Base-by-base conservation (phyloP, 257 asterid genomes). In the Primulina eburnea region DNA sequence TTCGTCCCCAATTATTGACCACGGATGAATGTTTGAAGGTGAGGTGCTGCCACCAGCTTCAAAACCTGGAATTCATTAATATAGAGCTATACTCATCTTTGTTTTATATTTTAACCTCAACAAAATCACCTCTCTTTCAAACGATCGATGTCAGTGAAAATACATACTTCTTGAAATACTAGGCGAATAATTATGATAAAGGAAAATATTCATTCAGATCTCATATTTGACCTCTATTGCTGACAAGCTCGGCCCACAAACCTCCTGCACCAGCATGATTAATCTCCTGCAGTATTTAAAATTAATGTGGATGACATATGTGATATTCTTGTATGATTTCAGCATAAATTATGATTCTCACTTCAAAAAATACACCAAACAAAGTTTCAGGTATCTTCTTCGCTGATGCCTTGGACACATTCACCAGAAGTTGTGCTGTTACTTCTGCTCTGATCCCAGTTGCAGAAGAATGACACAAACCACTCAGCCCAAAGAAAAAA, bases 221-320 rank as follows among this genome's bases (percentile, higher is more conserved):
- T 58, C 70, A 63, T 37, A 81, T 65, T 82, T 55, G 70, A 93
- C 99, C 99, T 85, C 99, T 80, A 81, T 94, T 94, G 84, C 84
- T 91, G 59, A 94, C 97, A 55, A 94, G 92, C 83, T 94, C 99
- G 1, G 97, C 90, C 99, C 99, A 94, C 81, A 94, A 74, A 58
- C 99, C 99, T 75, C 99, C 99, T 68, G 97, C 90, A 37, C 99
- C 97, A 68, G 99, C 97, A 85, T 94, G 99, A 81, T 94, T 94
- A 69, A 94, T 94, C 82, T 94, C 99, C 99, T 93, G 86, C 69
- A 72, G 76, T 67, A 70, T 73, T 63, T 68, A 53, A 43, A 68
- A 69, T 74, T 40, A 53, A 58, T 63, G 57, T 21, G 38, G 65
- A 73, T 35, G 58, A 53, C 66, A 76, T 70, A 64, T 37, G 43